phyloP scores from a whole-genome alignment of 805 yeast genomes.

The Yarrowia keelungensis region DNA sequence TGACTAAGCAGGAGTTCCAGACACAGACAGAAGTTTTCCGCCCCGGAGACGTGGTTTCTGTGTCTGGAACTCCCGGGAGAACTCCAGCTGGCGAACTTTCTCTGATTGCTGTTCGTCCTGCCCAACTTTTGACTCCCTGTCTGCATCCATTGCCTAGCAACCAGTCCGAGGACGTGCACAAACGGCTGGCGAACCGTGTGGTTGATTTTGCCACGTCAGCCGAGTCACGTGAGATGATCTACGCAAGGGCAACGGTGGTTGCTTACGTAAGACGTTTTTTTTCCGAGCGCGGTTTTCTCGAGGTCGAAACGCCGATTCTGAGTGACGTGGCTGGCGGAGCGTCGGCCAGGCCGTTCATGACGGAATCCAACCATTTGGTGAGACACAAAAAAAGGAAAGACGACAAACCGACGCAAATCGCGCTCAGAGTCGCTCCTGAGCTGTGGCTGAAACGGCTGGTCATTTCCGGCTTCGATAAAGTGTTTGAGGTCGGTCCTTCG shows the following conservation, averaged over 20 bases:
- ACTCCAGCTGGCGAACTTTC: slow-evolving; percentile 84
- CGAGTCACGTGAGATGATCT: slow-evolving; percentile 56
- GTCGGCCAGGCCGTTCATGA: slow-evolving; percentile 83
- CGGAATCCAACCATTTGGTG: slow-evolving; percentile 51
- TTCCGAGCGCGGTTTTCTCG: slow-evolving; percentile 63
- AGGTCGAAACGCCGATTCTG: slow-evolving; percentile 88
- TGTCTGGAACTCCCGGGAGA: slow-evolving; percentile 72
- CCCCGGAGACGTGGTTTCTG: slow-evolving; percentile 74
- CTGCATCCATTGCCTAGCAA: slow-evolving; percentile 73
- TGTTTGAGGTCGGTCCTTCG: slow-evolving; percentile 78
- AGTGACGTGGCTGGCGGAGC: slow-evolving; percentile 82
- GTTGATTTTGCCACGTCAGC: slow-evolving; percentile 73
- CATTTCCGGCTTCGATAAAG: slow-evolving; percentile 82
- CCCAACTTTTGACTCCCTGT: slow-evolving; percentile 69
- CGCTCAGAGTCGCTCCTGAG: slow-evolving; percentile 91
- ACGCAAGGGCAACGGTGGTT: slow-evolving; percentile 63
- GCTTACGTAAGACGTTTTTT: slow-evolving; percentile 65
- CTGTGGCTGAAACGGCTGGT: slow-evolving; percentile 87
- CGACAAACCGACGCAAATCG: slow-evolving; percentile 51
- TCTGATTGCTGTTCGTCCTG: slow-evolving; percentile 60
- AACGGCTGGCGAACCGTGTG: slow-evolving; percentile 69
- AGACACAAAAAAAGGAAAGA: neutral
- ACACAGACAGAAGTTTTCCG: slow-evolving; percentile 54
- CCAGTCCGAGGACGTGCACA: slow-evolving; percentile 56
- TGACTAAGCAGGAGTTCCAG: slow-evolving; percentile 55